Base-by-base conservation (phyloP, 2,329 filamentous ascomycete species). In the Blastomyces parvus region DNA sequence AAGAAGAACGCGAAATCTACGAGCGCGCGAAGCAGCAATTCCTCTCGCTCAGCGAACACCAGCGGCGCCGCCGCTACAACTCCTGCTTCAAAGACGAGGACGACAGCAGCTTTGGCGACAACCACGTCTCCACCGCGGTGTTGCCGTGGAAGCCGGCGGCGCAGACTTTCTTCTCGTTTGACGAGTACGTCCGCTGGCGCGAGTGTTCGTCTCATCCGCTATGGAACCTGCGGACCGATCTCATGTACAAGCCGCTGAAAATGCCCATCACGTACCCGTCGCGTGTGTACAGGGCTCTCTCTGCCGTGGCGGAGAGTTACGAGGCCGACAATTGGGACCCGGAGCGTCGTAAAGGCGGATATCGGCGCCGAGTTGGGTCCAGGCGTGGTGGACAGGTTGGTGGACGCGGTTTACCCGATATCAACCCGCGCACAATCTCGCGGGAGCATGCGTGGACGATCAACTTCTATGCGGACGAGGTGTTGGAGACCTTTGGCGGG, bases 401-500 rank as follows among this genome's bases (percentile, higher is more conserved):
- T n/a, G 56, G 36, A 17, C 14, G 30, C n/a, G 52, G 52, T 17
- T 36, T 59, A 22, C 56, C 56, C 33, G 72, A 75, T 3, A 55
- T 64, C 6, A 22, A 61, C 36, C 62, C 57, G 13, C 1, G 1
- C 19, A 36, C 60, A n/a, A 65, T 69, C 19, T 66, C 67, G n/a
- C 50, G 67, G 14, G 71, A 76, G 64, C 66, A 70, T 56, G 67
- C 66, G 61, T 79, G 76, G 76, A 70, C 74, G 27, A 55, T 78
- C 57, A 72, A 77, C 66, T 66, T 76, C 56, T 74, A 75, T 62
- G 67, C 69, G 1, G 68, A 71, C 6, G 74, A 77, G 61, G 64
- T 78, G 53, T 57, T 74, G 38, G 69, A 69, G 25, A 63, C 69
- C 0, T 77, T 72, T 63, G 75, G 76, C n/a, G 75, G 74, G 13